Base-by-base conservation (phyloP, 805 yeast species). In the Clavispora carvajalis region DNA sequence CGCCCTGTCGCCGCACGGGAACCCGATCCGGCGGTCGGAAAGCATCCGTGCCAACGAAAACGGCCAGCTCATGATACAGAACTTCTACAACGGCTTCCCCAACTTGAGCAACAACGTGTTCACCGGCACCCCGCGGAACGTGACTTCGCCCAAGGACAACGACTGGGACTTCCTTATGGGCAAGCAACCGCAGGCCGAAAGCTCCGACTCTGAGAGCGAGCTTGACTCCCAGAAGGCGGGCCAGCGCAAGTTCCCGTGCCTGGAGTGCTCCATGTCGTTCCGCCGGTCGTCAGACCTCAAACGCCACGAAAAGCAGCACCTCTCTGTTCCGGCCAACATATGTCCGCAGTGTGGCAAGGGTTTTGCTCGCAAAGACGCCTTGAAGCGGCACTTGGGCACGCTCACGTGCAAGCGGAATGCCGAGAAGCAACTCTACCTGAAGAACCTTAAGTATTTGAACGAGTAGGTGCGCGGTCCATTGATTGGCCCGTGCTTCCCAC, bases 331-430 rank as follows among this genome's bases (percentile, higher is more conserved):
- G 7, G 90, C 91, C 1, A 82, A 85, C 54, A 77, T 83, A 35
- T 85, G 95, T 60, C 77, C 81, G 5, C 62, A 70, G 13, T 85
- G 95, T 64, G 87, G 86, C 26, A 85, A 85, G 54, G 90, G 93
- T 0, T 85, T 85, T 69, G 91, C 93, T 2, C 65, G 95, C 36
- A 83, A 82, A 52, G 95, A 85, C 61, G 93, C 93, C 0, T 65
- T 85, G 51, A 85, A 84, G 56, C 68, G 95, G 49, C 95, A 85
- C 58, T 68, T 69, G 40, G 83, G 82, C 37, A 85, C 95, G 0
- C 62, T 81, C 45, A 85, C 93, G 0, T 85, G 95, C 64, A 76
- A 76, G 47, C 57, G 93, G 40, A 85, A 85, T 55, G 74, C 86
- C 29, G 81, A 77, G 40, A 75, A 80, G 54, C 57, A 59, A 40